Evolutionary conservation across 2,329 filamentous ascomycete genomes (phyloP), one percentile per base, ranked within the genome.

Genomic region (Apiospora phragmitis): DNA sequence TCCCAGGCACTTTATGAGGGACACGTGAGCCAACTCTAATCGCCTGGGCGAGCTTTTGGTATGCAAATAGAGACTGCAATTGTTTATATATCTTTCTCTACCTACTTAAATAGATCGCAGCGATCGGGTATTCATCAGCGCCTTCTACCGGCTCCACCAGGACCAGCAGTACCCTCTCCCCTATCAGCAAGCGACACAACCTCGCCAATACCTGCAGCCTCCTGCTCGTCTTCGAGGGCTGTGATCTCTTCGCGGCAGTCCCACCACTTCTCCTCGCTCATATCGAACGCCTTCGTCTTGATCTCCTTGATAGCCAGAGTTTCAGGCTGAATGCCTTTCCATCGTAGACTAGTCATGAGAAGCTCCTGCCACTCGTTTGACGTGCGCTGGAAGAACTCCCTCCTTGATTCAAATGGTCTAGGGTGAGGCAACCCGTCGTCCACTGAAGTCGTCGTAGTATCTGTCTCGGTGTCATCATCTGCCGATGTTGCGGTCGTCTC

Each of bases 241-340:
- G 91, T 92, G 74, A 99, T 93, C 83, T 98, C 95, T 84, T 99
- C 96, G 76, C 96, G 89, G 79, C 92, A 94, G 85, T 98, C 96
- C 96, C 96, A 99, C 96, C 96, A 99, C 81, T 97, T 97, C 83
- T 95, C 93, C 82, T 99, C 96, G 51, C 95, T 95, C 74, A 94
- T 87, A 78, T 94, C 92, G 80, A 98, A 99, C 1, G 94, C 96
- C 79, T 90, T 91, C 77, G 95, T 92, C 81, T 97, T 94, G 77
- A 98, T 91, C 84, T 98, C 96, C 85, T 99, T 99, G 78, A 97
- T 85, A 0, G 90, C 86, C 74, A 94, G 87, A 51, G 90, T 87
- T 80, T 93, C 92, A 3, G 89, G 88, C 74, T 90, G 88, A 62
- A 90, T 84, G 43, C 89, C 89, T 80, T 91, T 91, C 84, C 89